Evolutionary conservation across 768 basidiomycete genomes (phyloP), one percentile per base, ranked within the genome.

Genomic region (Psilocybe sp.): DNA sequence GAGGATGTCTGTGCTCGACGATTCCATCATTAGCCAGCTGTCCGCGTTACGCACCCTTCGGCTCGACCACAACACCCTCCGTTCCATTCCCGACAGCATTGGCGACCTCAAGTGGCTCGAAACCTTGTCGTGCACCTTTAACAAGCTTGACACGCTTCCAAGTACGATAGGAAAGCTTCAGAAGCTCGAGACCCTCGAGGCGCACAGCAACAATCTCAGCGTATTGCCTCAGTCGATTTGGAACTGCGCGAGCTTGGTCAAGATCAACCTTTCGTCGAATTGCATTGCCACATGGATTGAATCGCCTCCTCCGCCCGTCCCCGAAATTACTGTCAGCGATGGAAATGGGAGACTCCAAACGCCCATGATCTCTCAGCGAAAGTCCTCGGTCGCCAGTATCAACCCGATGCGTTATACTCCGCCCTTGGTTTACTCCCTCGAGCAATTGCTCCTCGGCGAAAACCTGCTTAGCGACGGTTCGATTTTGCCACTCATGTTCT

Each of bases 241-340:
- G 97, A 78, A 84, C 38, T 98, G 95, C 66, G 74, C 81, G 0
- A 80, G 78, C 5, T 72, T 99, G 49, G 64, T 66, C 36, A 72
- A 76, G 35, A 79, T 98, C 62, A 98, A 98, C 61, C 80, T 87
- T 39, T 93, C 91, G 2, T 95, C 92, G 10, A 99, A 99, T 65
- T 70, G 93, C 23, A 69, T 98, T 46, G 78, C 78, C 20, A 72
- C 71, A 0, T 92, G 91, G 80, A 80, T 81, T 35, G 80, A 86
- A 44, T 85, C 87, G 1, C 82, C 77, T 7, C 55, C 55, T 32
- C 28, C 45, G 10, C 28, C 23, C 20, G 36, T 33, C 18, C 43
- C 46, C 6, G 49, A 54, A 13, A 18, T 45, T 11, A 38, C 51
- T 4, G 40, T 44, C 15, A 33, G 4, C 1, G 36, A 15, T 16